Evolutionary conservation across 148 eudicot genomes (phyloP).

Genomic region (Camellia japonica): DNA sequence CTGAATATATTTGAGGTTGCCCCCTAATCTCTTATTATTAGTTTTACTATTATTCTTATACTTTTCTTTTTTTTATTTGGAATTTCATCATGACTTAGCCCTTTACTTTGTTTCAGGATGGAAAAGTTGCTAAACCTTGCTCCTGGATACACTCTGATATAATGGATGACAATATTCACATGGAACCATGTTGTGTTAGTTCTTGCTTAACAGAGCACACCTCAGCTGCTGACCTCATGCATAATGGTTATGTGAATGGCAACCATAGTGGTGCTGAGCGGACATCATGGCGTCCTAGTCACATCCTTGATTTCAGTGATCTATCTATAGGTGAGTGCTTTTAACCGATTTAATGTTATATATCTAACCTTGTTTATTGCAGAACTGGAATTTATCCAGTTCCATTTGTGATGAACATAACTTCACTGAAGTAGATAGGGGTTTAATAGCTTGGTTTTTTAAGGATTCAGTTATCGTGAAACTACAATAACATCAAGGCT

Average conservation of each 20-base stretch:
- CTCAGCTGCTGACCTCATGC: slow-evolving; percentile 25
- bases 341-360: slow-evolving; percentile 11
- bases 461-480: background rate
- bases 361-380: background rate
- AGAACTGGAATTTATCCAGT: background rate
- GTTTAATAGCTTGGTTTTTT: background rate
- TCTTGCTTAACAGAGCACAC: slow-evolving; percentile 22
- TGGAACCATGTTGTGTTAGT: slow-evolving; percentile 46
- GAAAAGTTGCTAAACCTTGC: slow-evolving; percentile 38
- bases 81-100: background rate
- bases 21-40: slow-evolving; percentile 1
- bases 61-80: background rate
- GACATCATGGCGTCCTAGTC: slow-evolving; percentile 55
- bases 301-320: slow-evolving; percentile 88
- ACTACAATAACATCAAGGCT: background rate
- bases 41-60: background rate
- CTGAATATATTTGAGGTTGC: slow-evolving; percentile 53
- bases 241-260: slow-evolving; percentile 26
- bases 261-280: slow-evolving; percentile 19
- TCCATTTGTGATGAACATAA: background rate
- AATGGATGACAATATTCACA: slow-evolving; percentile 85
- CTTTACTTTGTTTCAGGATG: slow-evolving; percentile 33
- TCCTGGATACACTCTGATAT: slow-evolving; percentile 94
- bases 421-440: background rate
- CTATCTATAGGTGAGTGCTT: slow-evolving; percentile 63